Evolutionary conservation across 768 basidiomycete species (phyloP).

Genomic region (Cytidiella melzeri): DNA sequence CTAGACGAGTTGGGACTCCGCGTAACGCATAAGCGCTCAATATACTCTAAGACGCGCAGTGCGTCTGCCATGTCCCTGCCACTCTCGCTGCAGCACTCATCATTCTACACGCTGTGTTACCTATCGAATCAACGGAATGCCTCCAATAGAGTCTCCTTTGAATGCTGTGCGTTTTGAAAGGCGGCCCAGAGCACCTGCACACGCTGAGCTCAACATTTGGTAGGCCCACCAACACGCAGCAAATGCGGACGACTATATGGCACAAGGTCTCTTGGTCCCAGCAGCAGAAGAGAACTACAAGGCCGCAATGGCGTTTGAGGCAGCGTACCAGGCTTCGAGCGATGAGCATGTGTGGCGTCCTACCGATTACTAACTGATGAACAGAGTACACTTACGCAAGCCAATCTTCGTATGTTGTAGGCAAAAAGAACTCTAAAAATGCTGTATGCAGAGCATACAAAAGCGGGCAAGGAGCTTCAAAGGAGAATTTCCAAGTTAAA

Average conservation of each 20-base stretch:
- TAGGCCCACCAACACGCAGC: conserved; percentile 81
- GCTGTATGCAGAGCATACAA: conserved; percentile 69
- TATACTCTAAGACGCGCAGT: neutral
- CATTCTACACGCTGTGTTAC: neutral
- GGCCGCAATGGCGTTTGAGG: conserved; percentile 70
- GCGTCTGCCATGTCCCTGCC: neutral
- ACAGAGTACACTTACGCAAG: neutral
- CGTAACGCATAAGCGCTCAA: conserved; percentile 1
- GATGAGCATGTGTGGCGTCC: conserved; percentile 58
- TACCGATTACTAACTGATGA: neutral
- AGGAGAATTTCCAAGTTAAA: conserved; percentile 64
- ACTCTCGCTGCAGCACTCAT: neutral
- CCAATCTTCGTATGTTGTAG: conserved; percentile 30
- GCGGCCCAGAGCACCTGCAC: neutral
- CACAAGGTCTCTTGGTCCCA: conserved; percentile 61
- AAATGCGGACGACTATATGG: conserved; percentile 67
- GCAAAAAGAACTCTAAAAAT: conserved; percentile 72
- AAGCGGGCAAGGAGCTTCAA: conserved; percentile 65
- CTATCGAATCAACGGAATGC: conserved; percentile 14
- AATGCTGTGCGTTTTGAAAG: conserved; percentile 16
- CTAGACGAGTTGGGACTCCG: conserved; percentile 3
- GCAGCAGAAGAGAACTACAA: conserved; percentile 70
- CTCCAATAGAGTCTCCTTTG: conserved; percentile 18
- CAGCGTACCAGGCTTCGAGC: conserved; percentile 64
- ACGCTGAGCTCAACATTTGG: neutral